Evolutionary conservation across 768 basidiomycete genomes (phyloP).

Genomic region (Termitomyces eurrhizus): DNA sequence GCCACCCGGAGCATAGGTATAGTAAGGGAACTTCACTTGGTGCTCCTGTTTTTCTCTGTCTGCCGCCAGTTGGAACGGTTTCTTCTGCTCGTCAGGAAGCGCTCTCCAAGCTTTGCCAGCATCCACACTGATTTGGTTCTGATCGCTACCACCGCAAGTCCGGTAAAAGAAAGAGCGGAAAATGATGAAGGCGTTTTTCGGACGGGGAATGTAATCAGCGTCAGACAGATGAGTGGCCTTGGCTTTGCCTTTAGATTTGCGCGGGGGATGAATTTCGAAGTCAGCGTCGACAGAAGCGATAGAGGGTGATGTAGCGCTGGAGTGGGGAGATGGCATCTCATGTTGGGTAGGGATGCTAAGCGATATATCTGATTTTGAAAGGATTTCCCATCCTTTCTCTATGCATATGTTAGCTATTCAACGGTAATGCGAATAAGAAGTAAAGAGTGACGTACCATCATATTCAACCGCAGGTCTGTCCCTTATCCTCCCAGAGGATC

Average conservation of each 20-base stretch:
- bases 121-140: slow-evolving; percentile 29
- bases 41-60: slow-evolving; percentile 24
- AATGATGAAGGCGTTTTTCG: slow-evolving; percentile 36
- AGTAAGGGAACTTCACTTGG: slow-evolving; percentile 24
- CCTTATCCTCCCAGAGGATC: slow-evolving; percentile 22
- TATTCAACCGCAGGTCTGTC: slow-evolving; percentile 19
- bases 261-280: slow-evolving; percentile 1
- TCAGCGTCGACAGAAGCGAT: slow-evolving; percentile 10
- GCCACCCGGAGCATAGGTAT: slow-evolving; percentile 22
- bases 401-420: not conserved
- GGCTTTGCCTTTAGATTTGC: slow-evolving; percentile 12
- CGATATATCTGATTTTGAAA: not conserved
- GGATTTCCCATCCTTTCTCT: slow-evolving; percentile 21
- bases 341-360: not conserved
- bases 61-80: slow-evolving; percentile 18
- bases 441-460: slow-evolving; percentile 19
- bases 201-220: slow-evolving; percentile 27
- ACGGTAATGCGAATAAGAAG: not conserved
- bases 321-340: slow-evolving; percentile 9
- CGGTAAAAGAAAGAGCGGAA: slow-evolving; percentile 29
- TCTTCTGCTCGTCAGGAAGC: slow-evolving; percentile 20
- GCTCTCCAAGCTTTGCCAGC: slow-evolving; percentile 28
- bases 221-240: slow-evolving; percentile 12
- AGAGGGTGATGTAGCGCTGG: slow-evolving; percentile 12
- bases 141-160: slow-evolving; percentile 19